Evolutionary conservation across 805 yeast species (phyloP).

Genomic region (Pichia paraexigua): DNA sequence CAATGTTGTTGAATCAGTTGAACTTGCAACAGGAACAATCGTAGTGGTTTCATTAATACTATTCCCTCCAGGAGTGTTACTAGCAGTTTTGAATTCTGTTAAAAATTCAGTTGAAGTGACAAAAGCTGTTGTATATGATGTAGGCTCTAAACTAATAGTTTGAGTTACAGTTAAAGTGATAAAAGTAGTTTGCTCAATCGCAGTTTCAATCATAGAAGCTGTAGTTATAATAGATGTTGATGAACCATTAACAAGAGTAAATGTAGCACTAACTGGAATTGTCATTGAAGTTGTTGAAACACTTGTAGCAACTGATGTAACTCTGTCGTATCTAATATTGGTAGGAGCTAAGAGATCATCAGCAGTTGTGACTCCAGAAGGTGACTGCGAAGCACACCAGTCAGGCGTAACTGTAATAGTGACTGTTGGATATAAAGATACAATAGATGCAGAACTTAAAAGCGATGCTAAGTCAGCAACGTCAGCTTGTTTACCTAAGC

Average conservation of each 20-base stretch:
- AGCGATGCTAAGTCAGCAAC: slow-evolving; percentile 6
- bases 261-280: slow-evolving; percentile 25
- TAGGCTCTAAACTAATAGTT: background rate
- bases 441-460: background rate
- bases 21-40: background rate
- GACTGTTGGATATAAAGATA: slow-evolving; percentile 10
- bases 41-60: background rate
- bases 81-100: background rate
- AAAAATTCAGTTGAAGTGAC: background rate
- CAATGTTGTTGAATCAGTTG: slow-evolving; percentile 1
- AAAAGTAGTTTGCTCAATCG: slow-evolving; percentile 8
- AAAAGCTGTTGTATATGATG: background rate
- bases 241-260: slow-evolving; percentile 27
- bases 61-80: background rate
- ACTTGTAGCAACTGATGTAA: slow-evolving; percentile 9
- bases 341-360: background rate
- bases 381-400: slow-evolving; percentile 7
- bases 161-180: background rate
- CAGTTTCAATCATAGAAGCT: slow-evolving; percentile 23
- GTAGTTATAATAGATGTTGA: slow-evolving; percentile 23
- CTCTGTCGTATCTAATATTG: slow-evolving; percentile 4
- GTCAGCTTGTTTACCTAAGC: slow-evolving; percentile 5
- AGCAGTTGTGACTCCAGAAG: background rate
- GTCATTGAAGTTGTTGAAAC: slow-evolving; percentile 19
- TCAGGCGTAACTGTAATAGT: slow-evolving; percentile 19